These are phyloP conservation scores for Russula compacta DNA, from an alignment of 768 basidiomycete species.

Conservation along the genomic window DNA sequence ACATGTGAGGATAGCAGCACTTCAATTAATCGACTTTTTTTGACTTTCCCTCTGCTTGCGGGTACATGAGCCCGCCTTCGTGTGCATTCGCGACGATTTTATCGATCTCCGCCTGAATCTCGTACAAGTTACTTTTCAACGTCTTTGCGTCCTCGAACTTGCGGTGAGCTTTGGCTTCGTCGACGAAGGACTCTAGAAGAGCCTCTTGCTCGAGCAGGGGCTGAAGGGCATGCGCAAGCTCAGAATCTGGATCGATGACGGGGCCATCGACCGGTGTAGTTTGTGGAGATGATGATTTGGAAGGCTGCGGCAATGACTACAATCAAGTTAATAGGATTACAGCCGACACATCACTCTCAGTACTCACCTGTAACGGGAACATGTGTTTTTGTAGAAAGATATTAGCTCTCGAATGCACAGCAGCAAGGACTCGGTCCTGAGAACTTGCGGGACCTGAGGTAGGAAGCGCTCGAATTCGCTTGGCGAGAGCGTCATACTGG, in stretches of 20 bases:
- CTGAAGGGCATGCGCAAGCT: slow-evolving; percentile 65
- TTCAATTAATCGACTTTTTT: slow-evolving; percentile 5
- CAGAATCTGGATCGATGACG: slow-evolving; percentile 52
- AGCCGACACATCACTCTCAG: not conserved
- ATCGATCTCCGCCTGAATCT: slow-evolving; percentile 80
- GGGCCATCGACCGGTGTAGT: slow-evolving; percentile 20
- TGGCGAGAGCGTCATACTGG: slow-evolving; percentile 82
- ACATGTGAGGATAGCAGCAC: not conserved
- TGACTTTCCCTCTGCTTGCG: not conserved
- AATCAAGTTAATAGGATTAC: not conserved
- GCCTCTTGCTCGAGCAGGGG: slow-evolving; percentile 93
- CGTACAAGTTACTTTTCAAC: slow-evolving; percentile 65
- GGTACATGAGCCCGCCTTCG: slow-evolving; percentile 5
- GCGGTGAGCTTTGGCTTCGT: slow-evolving; percentile 79
- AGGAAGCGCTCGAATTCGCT: slow-evolving; percentile 70
- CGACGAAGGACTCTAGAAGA: slow-evolving; percentile 80
- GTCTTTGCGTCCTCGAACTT: slow-evolving; percentile 96
- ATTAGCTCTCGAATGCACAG: slow-evolving; percentile 68
- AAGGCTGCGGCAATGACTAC: slow-evolving; percentile 42
- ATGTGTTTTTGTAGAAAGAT: slow-evolving; percentile 84
- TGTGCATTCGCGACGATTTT: slow-evolving; percentile 40
- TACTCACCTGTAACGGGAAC: slow-evolving; percentile 67
- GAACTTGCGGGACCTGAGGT: slow-evolving; percentile 55
- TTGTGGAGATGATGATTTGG: slow-evolving; percentile 26
- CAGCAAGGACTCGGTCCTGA: slow-evolving; percentile 77